Conservation (phyloP, 2,329 filamentous ascomycete species). For the Xylaria hypoxylon region DNA sequence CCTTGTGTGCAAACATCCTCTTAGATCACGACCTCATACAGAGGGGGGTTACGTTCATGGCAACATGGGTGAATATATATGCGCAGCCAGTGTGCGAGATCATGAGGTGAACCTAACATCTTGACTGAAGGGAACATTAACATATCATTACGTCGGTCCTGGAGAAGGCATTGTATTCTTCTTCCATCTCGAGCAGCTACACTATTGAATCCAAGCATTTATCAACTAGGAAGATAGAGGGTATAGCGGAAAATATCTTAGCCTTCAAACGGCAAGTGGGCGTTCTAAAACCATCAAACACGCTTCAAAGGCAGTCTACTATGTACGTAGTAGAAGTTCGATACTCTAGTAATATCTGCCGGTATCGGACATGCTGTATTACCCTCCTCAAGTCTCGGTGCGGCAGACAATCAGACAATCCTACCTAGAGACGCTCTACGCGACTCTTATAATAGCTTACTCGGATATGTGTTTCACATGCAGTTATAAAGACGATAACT, state of each 20-base stretch:
- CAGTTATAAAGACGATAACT: constrained; percentile 1
- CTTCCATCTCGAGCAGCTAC: not conserved
- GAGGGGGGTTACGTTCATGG: not conserved
- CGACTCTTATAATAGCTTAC: not conserved
- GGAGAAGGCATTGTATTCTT: not conserved
- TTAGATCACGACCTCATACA: not conserved
- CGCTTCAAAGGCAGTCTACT: too few relatives aligned
- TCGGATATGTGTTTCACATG: constrained; percentile 1
- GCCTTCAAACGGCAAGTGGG: not conserved
- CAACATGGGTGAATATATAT: not conserved
- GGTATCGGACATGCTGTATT: constrained; percentile 15
- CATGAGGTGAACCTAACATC: not conserved
- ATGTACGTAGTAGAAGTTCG: too few relatives aligned
- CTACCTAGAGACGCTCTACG: constrained; percentile 11
- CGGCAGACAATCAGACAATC: not conserved
- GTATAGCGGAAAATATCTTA: not conserved
- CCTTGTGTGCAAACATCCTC: not conserved
- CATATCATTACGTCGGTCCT: not conserved
- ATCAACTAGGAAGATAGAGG: not conserved
- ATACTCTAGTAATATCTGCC: not conserved
- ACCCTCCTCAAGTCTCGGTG: not conserved
- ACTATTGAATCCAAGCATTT: not conserved
- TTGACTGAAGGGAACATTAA: not conserved
- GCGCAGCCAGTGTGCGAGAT: constrained; percentile 5
- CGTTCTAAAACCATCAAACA: not conserved